Percentiles rank a stretch among this genome's conserved stretches.
Evolutionary conservation across 208 protist species (phyloP).

Genomic region (Leptomonas seymouri): DNA sequence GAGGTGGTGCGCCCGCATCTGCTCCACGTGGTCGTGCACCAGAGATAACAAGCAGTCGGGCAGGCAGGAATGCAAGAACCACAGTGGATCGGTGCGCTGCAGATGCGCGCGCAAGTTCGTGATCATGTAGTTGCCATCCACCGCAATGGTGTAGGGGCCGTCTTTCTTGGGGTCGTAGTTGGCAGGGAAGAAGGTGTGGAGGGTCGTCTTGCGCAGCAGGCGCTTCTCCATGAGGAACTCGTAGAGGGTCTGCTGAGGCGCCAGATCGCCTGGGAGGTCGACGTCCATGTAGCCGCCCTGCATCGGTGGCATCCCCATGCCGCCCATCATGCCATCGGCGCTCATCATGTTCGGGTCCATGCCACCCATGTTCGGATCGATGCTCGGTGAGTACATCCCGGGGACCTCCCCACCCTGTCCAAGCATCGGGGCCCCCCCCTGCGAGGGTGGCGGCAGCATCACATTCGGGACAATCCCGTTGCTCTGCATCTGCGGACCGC

Average conservation of each 20-base stretch:
- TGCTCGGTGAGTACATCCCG: constrained; percentile 22
- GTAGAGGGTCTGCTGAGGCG: constrained; percentile 45
- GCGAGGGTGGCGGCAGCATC: constrained; percentile 28
- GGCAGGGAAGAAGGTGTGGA: constrained; percentile 53
- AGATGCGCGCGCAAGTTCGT: constrained; percentile 63
- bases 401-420: constrained; percentile 13
- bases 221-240: constrained; percentile 65
- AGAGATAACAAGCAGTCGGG: constrained; percentile 69
- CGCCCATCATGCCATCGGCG: constrained; percentile 34
- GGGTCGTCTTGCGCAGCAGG: constrained; percentile 50
- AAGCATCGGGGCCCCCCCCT: constrained; percentile 28
- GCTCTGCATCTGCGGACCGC: constrained; percentile 11
- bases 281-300: constrained; percentile 29
- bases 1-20: constrained; percentile 62
- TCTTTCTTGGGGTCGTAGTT: constrained; percentile 44
- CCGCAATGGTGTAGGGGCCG: constrained; percentile 57
- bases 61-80: constrained; percentile 82
- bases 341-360: constrained; percentile 35
- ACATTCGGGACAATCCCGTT: constrained; percentile 19
- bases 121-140: constrained; percentile 85
- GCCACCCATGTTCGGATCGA: constrained; percentile 25
- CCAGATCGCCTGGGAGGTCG: constrained; percentile 21
- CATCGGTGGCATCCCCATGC: constrained; percentile 43
- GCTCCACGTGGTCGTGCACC: constrained; percentile 65
- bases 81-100: constrained; percentile 66